phyloP scores from a whole-genome alignment of 2,329 filamentous ascomycete genomes.

The Berkeleyomyces rouxiae region DNA sequence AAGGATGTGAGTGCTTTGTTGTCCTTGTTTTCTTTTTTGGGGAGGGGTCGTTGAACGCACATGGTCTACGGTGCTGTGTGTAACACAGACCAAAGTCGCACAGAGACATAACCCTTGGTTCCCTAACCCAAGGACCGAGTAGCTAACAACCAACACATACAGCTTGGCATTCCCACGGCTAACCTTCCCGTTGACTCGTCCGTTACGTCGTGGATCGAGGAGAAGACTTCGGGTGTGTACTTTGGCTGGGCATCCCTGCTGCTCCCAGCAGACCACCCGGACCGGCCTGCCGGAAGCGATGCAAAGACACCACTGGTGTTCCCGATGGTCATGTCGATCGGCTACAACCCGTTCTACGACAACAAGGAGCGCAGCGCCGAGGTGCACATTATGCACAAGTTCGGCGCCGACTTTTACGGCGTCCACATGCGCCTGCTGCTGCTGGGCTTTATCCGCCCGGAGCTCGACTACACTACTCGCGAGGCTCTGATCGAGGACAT shows the following conservation, averaged over 20 bases:
- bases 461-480: slow-evolving; percentile 71
- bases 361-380: slow-evolving; percentile 76
- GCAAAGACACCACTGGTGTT: slow-evolving; percentile 31
- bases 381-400: slow-evolving; percentile 72
- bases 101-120: neutral
- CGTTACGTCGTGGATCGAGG: slow-evolving; percentile 41
- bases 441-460: slow-evolving; percentile 73
- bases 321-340: slow-evolving; percentile 86
- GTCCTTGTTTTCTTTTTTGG: neutral
- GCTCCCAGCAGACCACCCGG: slow-evolving; percentile 33
- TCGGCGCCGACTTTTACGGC: slow-evolving; percentile 71
- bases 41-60: neutral
- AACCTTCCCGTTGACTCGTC: slow-evolving; percentile 64
- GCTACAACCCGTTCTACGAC: slow-evolving; percentile 95
- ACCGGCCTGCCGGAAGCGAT: slow-evolving; percentile 20
- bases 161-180: slow-evolving; percentile 93
- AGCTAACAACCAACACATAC: neutral
- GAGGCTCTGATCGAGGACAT: slow-evolving; percentile 84
- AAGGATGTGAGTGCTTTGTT: slow-evolving; percentile 49
- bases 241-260: slow-evolving; percentile 76
- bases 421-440: slow-evolving; percentile 63
- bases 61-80: neutral
- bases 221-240: slow-evolving; percentile 68
- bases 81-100: neutral
- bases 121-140: neutral